Conservation (phyloP, 129 eudicot genomes). For the Solidago caesia region DNA sequence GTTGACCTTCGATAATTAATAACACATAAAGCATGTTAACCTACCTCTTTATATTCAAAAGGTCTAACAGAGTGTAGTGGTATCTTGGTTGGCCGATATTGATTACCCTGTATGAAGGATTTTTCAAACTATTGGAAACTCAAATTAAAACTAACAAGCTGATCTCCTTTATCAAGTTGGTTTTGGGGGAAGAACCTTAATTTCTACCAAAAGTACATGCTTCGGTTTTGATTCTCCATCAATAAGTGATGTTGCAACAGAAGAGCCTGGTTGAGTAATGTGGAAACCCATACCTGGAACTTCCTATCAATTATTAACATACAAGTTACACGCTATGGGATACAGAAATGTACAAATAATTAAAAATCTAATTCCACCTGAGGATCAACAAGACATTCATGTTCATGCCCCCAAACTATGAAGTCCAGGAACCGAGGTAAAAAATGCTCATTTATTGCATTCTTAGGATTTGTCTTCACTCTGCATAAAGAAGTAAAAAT, state of each 20-base stretch:
- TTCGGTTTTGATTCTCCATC: constrained; percentile 98
- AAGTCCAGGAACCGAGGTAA: constrained; percentile 90
- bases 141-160: constrained; percentile 3
- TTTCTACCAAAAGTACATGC: constrained; percentile 90
- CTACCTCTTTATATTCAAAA: constrained; percentile 90
- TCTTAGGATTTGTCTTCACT: constrained; percentile 96
- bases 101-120: constrained; percentile 65
- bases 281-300: constrained; percentile 99
- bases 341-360: neutral
- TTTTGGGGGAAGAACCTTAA: constrained; percentile 56
- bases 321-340: constrained; percentile 9
- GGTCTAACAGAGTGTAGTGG: constrained; percentile 87
- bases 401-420: constrained; percentile 99
- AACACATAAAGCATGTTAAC: constrained; percentile 2
- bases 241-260: constrained; percentile 93
- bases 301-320: constrained; percentile 61
- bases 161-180: constrained; percentile 13
- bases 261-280: constrained; percentile 99
- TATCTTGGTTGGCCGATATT: constrained; percentile 95
- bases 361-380: constrained; percentile 50
- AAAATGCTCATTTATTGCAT: constrained; percentile 98
- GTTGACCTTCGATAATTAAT: neutral
- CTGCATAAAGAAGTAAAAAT: constrained; percentile 39
- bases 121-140: constrained; percentile 2
- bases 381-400: constrained; percentile 97